These are phyloP conservation scores for Tieghemiomyces parasiticus DNA, from an alignment of 192 early-diverging fungal species.

Conservation along the genomic window DNA sequence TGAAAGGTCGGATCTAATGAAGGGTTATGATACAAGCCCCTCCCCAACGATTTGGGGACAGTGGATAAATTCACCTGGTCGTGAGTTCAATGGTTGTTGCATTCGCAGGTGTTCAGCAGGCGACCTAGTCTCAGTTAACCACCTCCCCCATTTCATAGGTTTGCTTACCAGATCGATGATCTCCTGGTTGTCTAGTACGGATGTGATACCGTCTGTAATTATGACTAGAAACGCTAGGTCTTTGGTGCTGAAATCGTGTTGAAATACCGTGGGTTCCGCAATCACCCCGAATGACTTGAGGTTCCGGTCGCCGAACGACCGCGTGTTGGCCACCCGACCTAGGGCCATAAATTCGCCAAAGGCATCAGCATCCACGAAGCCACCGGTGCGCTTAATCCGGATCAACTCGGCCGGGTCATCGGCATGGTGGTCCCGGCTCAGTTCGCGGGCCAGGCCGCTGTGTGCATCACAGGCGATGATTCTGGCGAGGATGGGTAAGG, in stretches of 20 bases:
- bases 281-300: slow-evolving; percentile 41
- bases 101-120: too few relatives aligned
- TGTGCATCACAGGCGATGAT: slow-evolving; percentile 38
- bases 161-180: slow-evolving; percentile 37
- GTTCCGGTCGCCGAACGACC: slow-evolving; percentile 37
- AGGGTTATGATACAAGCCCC: background rate
- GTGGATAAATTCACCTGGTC: too few relatives aligned
- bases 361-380: slow-evolving; percentile 40
- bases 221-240: slow-evolving; percentile 42
- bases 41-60: background rate
- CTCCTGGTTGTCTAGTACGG: slow-evolving; percentile 42
- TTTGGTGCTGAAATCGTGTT: slow-evolving; percentile 19
- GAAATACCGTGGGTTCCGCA: slow-evolving; percentile 36
- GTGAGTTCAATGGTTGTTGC: too few relatives aligned
- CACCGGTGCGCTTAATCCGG: slow-evolving; percentile 35
- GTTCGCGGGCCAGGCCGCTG: slow-evolving; percentile 25
- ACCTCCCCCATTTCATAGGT: too few relatives aligned
- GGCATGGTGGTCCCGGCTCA: slow-evolving; percentile 46
- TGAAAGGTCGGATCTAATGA: slow-evolving; percentile 25
- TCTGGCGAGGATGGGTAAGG: too few relatives aligned
- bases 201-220: slow-evolving; percentile 41
- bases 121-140: slow-evolving; percentile 10
- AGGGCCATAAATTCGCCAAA: slow-evolving; percentile 41
- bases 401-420: slow-evolving; percentile 27
- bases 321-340: slow-evolving; percentile 33